Percentiles rank a stretch among this genome's conserved stretches.
Conservation (phyloP, 352 stramenopile species). For the Peronospora farinosa region DNA sequence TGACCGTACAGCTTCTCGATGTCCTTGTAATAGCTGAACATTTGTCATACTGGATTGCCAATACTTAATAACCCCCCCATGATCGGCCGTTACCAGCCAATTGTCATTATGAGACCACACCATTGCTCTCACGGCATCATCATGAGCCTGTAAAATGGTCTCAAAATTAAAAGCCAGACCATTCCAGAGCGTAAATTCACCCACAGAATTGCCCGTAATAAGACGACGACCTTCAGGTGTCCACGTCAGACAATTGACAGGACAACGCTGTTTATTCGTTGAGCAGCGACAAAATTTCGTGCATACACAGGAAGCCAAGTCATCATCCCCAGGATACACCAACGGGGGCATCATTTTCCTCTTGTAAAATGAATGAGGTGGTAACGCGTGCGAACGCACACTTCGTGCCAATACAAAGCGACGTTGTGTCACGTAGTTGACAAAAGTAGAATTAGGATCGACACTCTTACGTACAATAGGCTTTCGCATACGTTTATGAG, state of each 20-base stretch:
- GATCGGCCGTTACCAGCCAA: slow-evolving; percentile 86
- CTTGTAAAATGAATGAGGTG: slow-evolving; percentile 84
- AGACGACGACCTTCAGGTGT: slow-evolving; percentile 91
- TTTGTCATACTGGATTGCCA: slow-evolving; percentile 89
- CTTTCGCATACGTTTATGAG: slow-evolving; percentile 82
- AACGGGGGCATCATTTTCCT: slow-evolving; percentile 70
- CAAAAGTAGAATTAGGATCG: slow-evolving; percentile 82
- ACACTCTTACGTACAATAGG: slow-evolving; percentile 85
- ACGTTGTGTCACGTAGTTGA: slow-evolving; percentile 70
- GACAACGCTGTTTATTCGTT: slow-evolving; percentile 89
- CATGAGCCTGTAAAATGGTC: slow-evolving; percentile 91
- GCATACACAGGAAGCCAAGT: slow-evolving; percentile 71
- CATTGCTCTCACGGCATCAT: slow-evolving; percentile 85
- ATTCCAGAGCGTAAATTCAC: slow-evolving; percentile 97
- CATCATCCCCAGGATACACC: slow-evolving; percentile 51
- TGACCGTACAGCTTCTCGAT: slow-evolving; percentile 89
- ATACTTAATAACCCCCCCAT: slow-evolving; percentile 89
- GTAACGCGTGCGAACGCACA: slow-evolving; percentile 45
- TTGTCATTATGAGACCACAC: slow-evolving; percentile 89
- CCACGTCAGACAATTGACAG: slow-evolving; percentile 92
- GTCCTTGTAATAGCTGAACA: slow-evolving; percentile 76
- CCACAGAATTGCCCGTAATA: slow-evolving; percentile 96
- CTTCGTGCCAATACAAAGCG: slow-evolving; percentile 54
- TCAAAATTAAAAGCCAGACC: slow-evolving; percentile 96
- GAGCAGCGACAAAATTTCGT: slow-evolving; percentile 86